Percentiles rank a stretch among this genome's conserved stretches.
Evolutionary conservation across 2,329 filamentous ascomycete genomes (phyloP).

Genomic region (Teratosphaeria epicoccoides): DNA sequence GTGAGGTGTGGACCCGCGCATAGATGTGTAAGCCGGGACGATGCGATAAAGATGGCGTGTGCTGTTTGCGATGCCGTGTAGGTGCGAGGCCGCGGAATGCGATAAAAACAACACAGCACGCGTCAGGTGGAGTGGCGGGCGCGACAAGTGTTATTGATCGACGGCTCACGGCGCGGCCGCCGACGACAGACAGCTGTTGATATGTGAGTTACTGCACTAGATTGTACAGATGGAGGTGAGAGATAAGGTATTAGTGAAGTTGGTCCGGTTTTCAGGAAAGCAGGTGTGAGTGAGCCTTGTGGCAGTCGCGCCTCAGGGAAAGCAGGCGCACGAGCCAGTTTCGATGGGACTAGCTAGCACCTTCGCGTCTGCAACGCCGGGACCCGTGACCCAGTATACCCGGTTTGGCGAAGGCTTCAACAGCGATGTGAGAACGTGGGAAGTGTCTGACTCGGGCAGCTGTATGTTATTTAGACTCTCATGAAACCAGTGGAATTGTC

Average conservation of each 20-base stretch:
- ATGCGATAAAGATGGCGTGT: slow-evolving; percentile 5
- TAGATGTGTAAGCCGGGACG: slow-evolving; percentile 3
- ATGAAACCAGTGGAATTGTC: too few species aligned
- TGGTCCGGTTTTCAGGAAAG: neutral
- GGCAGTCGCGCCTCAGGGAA: neutral
- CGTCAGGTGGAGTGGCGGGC: neutral
- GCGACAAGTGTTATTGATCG: neutral
- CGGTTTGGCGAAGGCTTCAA: too few species aligned
- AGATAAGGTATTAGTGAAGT: neutral
- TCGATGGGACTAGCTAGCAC: neutral
- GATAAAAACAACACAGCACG: slow-evolving; percentile 18
- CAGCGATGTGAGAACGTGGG: neutral
- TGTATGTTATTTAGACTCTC: neutral
- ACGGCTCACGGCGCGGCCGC: neutral
- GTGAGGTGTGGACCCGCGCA: neutral
- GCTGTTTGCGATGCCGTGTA: neutral
- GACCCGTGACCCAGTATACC: neutral
- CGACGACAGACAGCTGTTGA: neutral
- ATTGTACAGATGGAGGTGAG: neutral
- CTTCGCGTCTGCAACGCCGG: neutral
- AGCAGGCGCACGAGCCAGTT: neutral
- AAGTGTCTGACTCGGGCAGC: neutral
- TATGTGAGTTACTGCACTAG: neutral
- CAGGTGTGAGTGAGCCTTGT: neutral
- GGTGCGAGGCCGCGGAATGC: slow-evolving; percentile 1